A percentile compares a stretch with the other conserved stretches of the same genome.
phyloP scores from a whole-genome alignment of 1,139 yeast species.

The Saccharomyces hybrid region DNA sequence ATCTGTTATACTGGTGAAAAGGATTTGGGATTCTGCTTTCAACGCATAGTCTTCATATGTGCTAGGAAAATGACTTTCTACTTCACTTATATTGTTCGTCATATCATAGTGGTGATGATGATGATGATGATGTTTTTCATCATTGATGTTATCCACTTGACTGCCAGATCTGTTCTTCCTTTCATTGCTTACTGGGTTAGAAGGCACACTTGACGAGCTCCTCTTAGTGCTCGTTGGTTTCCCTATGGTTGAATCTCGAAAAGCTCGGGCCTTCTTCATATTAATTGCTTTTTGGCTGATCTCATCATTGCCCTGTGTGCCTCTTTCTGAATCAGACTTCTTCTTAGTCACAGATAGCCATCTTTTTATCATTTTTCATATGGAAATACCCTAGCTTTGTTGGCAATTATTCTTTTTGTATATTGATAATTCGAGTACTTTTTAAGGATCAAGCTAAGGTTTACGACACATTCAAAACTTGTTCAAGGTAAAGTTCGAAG shows the following conservation, averaged over 20 bases:
- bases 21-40: neutral
- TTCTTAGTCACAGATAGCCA: conserved; percentile 11
- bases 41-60: neutral
- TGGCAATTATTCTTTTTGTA: neutral
- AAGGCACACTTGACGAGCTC: neutral
- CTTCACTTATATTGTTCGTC: neutral
- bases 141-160: neutral
- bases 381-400: neutral
- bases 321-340: conserved; percentile 2
- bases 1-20: conserved; percentile 4
- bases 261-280: neutral
- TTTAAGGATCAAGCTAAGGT: conserved; percentile 1
- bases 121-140: neutral
- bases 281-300: neutral
- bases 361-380: conserved; percentile 11
- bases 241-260: neutral
- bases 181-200: neutral
- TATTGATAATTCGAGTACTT: neutral
- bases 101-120: neutral
- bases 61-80: neutral
- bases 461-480: neutral
- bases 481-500: neutral
- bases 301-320: neutral
- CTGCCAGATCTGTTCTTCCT: neutral
- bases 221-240: neutral